Base-by-base conservation (phyloP, 139 green algal species). In the Haematococcus sp. region DNA sequence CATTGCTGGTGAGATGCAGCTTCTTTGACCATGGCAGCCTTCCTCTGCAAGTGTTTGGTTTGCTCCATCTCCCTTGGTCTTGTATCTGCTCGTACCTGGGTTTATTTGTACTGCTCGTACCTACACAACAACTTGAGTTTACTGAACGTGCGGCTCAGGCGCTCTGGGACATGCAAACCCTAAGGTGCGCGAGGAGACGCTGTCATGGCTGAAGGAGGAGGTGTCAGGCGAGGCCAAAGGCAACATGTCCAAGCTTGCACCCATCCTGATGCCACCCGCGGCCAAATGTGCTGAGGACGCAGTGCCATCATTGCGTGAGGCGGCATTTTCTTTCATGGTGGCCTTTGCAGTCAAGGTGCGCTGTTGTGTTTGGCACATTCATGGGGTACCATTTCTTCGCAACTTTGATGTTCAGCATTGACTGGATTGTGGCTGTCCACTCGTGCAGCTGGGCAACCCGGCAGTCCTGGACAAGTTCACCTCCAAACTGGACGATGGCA, bases 131-230 rank as follows among this genome's bases (percentile, higher is more conserved):
- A n/a, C n/a, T n/a, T n/a, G n/a, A n/a, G n/a, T n/a, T n/a, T n/a
- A n/a, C n/a, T n/a, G n/a, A n/a, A n/a, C n/a, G n/a, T n/a, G n/a
- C 75, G 80, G 75, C 75, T 28, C n/a, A n/a, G n/a, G n/a, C n/a
- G 89, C 84, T 0, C 66, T 96, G 52, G 84, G 79, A 3, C 88
- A 96, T 74, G 90, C 92, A 55, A 97, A 93, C 69, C 93, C 92
- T 19, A 97, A 97, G 76, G 80, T 91, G 15, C 78, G 79, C 66
- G 68, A 90, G 61, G 88, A 91, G 25, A 91, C 89, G 0, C 73
- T 91, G 25, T 81, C 84, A 69, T 86, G 90, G 61, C 79, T 95
- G 25, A 51, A 23, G 19, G 5, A 32, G 20, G 59, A 74, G 55
- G 30, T 70, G 3, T 7, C 32, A 4, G 7, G 66, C 16, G 79